A percentile compares a stretch with the other conserved stretches of the same genome.
Conservation (phyloP, 1,284 basidiomycete species). For the Irpex sp. region DNA sequence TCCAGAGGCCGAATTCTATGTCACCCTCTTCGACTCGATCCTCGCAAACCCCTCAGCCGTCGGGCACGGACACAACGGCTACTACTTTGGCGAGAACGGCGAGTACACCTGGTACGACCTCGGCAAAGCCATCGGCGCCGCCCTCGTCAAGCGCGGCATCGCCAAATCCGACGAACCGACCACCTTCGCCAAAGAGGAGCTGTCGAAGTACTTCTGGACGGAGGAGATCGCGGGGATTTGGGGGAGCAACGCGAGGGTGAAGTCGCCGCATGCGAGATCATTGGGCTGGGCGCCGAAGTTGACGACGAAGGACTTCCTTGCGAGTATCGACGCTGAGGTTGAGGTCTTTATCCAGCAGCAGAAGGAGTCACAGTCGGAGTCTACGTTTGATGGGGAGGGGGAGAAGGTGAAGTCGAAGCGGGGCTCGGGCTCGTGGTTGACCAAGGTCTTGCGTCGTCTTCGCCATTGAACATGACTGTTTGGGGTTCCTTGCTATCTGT, state of each 20-base stretch:
- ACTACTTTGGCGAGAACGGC: slow-evolving; percentile 42
- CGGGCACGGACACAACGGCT: slow-evolving; percentile 38
- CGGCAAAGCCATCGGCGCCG: slow-evolving; percentile 30
- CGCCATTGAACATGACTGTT: too few species aligned
- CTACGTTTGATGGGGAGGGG: too few species aligned
- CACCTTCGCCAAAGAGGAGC: slow-evolving; percentile 5
- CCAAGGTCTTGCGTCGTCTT: too few species aligned
- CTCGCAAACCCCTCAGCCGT: slow-evolving; percentile 11
- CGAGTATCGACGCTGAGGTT: neutral
- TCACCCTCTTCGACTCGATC: slow-evolving; percentile 15
- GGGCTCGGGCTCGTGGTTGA: too few species aligned
- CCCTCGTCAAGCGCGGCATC: slow-evolving; percentile 23
- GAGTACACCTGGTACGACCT: slow-evolving; percentile 33
- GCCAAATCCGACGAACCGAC: slow-evolving; percentile 3
- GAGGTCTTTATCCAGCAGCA: neutral
- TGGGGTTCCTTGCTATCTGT: too few species aligned
- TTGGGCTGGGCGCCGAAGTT: neutral
- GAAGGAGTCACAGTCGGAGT: neutral
- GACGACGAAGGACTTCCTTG: neutral
- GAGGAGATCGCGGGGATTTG: slow-evolving; percentile 3
- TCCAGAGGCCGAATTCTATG: neutral
- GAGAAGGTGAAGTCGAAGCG: too few species aligned
- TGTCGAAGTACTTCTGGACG: slow-evolving; percentile 10
- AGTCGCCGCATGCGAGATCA: neutral
- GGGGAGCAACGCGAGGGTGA: neutral